Base-by-base conservation (phyloP, 768 basidiomycete genomes). In the Russula sp. region DNA sequence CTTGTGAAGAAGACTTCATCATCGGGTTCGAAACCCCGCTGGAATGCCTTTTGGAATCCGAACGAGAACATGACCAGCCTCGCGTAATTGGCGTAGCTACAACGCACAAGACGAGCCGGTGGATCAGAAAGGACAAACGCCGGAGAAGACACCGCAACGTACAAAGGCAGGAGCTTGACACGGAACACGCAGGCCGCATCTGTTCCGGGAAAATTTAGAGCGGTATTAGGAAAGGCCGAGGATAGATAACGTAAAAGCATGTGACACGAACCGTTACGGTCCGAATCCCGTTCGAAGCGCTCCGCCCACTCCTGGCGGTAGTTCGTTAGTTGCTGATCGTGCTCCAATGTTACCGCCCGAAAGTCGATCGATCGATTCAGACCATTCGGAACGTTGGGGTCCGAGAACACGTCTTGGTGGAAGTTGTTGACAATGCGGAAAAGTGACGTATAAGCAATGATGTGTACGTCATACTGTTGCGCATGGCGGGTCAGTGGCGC, bases 1-100 rank as follows among this genome's bases (percentile, higher is more conserved):
- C 65, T 69, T 30, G 53, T 62, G 30, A 76, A 72, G 61, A 71
- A 72, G 50, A 72, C 62, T 46, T 74, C 72, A 28, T 72, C 71
- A 14, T 61, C 59, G 8, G 63, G 24, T 65, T 71, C 16, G 65
- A 63, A 24, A 63, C 62, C 61, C 59, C 56, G 56, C 69, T 75
- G 57, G 59, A 77, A 75, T 2, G 75, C 71, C 34, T 76, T 72
- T 63, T 78, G 75, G 71, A 80, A 79, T 24, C 78, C 78, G 56
- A 78, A 76, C n/a, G 79, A 78, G 26, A 76, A 73, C 63, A 77
- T 75, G 5, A 76, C 75, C 61, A 79, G 72, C 10, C 78, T 74
- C 24, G 75, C 75, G 62, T 80, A 69, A 53, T 62, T 67, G 13
- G 34, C 13, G 40, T 68, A 67, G 57, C 66, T 69, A 38, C 11